These are phyloP conservation scores for Phyllosticta ampelicida DNA, from an alignment of 2,329 filamentous ascomycete genomes.

Conservation along the genomic window DNA sequence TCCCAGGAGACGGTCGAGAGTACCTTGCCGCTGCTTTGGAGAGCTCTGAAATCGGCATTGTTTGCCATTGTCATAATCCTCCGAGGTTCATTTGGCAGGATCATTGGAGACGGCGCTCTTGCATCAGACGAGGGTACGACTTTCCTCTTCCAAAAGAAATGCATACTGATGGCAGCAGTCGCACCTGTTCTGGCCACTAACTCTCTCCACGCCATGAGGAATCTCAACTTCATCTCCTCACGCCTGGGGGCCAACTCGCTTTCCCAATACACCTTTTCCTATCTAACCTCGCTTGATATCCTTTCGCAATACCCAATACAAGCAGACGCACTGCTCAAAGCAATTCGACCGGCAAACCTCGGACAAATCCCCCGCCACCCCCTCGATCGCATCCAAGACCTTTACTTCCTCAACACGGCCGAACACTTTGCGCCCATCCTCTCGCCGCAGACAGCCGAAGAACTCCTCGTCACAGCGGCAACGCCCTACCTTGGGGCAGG, in stretches of 20 bases:
- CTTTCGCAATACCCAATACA: constrained; percentile 59
- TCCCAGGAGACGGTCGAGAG: constrained; percentile 53
- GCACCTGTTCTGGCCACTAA: constrained; percentile 60
- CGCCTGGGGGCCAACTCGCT: constrained; percentile 63
- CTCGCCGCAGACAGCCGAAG: constrained; percentile 55
- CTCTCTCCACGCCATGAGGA: constrained; percentile 61
- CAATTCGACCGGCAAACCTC: constrained; percentile 46
- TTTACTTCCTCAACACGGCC: constrained; percentile 79
- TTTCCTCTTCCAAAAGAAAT: constrained; percentile 1
- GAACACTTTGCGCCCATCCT: constrained; percentile 71
- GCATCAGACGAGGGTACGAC: constrained; percentile 41
- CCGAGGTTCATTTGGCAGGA: constrained; percentile 60
- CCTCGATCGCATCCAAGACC: constrained; percentile 61
- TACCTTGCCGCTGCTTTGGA: constrained; percentile 65
- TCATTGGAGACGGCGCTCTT: constrained; percentile 46
- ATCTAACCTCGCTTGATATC: constrained; percentile 71
- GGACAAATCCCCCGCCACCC: constrained; percentile 52
- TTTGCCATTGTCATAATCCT: constrained; percentile 66
- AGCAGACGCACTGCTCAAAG: constrained; percentile 54
- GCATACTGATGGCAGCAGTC: constrained; percentile 22
- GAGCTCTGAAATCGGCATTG: constrained; percentile 61
- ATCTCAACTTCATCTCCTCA: constrained; percentile 72
- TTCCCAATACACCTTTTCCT: constrained; percentile 75
- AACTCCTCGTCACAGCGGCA: constrained; percentile 63
- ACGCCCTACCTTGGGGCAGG: constrained; percentile 60